Evolutionary conservation across 78 protist genomes (phyloP).

Genomic region (Abeoforma whisleri): DNA sequence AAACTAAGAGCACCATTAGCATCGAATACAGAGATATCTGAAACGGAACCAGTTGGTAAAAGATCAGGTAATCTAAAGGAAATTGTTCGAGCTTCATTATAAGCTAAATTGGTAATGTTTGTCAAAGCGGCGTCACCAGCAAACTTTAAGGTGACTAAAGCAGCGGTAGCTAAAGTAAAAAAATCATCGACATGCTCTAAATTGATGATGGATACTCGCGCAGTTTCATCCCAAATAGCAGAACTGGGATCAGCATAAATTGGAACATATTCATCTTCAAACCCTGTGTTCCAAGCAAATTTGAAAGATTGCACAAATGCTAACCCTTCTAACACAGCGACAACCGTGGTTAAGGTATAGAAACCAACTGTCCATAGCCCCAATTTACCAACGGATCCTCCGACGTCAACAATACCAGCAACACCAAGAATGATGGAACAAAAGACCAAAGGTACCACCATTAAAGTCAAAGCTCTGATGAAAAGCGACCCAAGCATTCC

Average conservation of each 20-base stretch:
- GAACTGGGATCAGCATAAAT: background rate
- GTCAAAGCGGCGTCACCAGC: background rate
- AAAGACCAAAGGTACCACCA: conserved; percentile 31
- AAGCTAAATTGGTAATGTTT: background rate
- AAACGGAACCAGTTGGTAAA: background rate
- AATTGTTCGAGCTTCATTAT: background rate
- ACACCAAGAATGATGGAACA: conserved; percentile 25
- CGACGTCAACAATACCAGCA: conserved; percentile 31
- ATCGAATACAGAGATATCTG: background rate
- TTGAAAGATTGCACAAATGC: conserved; percentile 27
- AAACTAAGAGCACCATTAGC: background rate
- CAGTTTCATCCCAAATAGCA: background rate
- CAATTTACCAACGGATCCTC: conserved; percentile 16
- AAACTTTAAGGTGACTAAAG: background rate
- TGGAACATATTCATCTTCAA: too few relatives aligned
- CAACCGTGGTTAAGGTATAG: conserved; percentile 21
- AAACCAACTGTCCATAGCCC: conserved; percentile 1
- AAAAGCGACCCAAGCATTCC: conserved; percentile 32
- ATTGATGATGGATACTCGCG: background rate
- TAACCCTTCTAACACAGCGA: conserved; percentile 34
- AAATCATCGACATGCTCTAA: background rate
- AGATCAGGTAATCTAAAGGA: background rate
- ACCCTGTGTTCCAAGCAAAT: conserved; percentile 29
- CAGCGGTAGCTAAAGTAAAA: background rate
- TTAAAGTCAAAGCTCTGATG: conserved; percentile 13